Evolutionary conservation across 208 protist genomes (phyloP).

Genomic region (Blechomonas ayalai): DNA sequence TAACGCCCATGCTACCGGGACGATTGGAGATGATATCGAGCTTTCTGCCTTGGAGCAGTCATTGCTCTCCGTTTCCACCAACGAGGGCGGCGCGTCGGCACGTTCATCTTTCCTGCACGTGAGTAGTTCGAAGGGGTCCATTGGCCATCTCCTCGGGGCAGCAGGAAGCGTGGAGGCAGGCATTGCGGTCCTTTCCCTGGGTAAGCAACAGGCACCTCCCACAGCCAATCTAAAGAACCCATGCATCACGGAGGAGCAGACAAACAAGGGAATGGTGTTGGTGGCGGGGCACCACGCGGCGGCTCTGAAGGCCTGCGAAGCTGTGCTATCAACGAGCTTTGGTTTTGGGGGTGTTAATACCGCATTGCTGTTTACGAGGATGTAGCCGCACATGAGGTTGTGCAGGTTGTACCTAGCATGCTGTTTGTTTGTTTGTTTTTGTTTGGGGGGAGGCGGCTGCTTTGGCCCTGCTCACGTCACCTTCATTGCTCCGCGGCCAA

Average conservation of each 20-base stretch:
- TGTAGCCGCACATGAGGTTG: not conserved
- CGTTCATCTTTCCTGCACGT: constrained; percentile 28
- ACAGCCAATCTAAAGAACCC: constrained; percentile 86
- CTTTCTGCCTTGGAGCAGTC: constrained; percentile 30
- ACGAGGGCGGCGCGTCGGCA: not conserved
- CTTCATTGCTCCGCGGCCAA: no score
- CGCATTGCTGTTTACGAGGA: constrained; percentile 68
- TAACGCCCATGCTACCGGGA: constrained; percentile 98
- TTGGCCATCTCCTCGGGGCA: constrained; percentile 97
- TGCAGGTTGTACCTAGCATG: not conserved
- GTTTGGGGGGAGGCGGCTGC: not conserved
- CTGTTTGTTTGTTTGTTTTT: not conserved
- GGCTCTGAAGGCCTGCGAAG: constrained; percentile 19
- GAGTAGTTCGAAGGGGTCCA: constrained; percentile 89
- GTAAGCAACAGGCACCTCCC: constrained; percentile 71
- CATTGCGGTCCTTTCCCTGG: constrained; percentile 75
- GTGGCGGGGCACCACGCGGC: constrained; percentile 7
- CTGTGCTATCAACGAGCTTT: constrained; percentile 93
- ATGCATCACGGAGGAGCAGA: constrained; percentile 16
- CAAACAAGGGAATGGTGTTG: constrained; percentile 9
- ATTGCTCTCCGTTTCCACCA: constrained; percentile 6
- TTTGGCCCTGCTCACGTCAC: not conserved
- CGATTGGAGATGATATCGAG: constrained; percentile 94
- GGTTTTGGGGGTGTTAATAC: constrained; percentile 97
- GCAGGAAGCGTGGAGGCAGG: constrained; percentile 93